Conservation (phyloP, 2,329 filamentous ascomycete species). For the Alternaria conjuncta region DNA sequence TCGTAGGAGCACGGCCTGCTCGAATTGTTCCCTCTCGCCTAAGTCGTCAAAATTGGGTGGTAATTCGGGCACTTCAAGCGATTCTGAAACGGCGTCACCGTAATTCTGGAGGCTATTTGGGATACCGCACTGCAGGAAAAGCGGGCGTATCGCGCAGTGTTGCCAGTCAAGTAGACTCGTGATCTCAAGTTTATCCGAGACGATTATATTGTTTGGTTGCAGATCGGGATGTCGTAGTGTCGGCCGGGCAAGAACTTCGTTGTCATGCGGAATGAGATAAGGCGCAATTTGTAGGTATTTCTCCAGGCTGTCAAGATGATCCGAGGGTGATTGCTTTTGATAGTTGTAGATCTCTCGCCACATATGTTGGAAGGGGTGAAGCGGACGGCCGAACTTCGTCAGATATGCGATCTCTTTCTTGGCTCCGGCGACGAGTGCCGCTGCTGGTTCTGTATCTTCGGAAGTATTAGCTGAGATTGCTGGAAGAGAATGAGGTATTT, state of each 20-base stretch:
- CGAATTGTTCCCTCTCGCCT: constrained; percentile 26
- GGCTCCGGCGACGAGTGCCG: constrained; percentile 37
- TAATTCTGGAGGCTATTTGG: constrained; percentile 52
- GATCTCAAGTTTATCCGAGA: constrained; percentile 41
- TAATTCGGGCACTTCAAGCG: constrained; percentile 26
- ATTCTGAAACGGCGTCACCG: constrained; percentile 38
- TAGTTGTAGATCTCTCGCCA: constrained; percentile 41
- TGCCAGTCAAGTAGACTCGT: constrained; percentile 49
- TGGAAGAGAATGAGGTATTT: background rate
- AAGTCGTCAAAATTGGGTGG: constrained; percentile 31
- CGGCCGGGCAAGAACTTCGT: constrained; percentile 20
- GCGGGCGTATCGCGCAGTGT: constrained; percentile 40
- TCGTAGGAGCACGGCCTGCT: constrained; percentile 36
- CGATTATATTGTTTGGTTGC: constrained; percentile 43
- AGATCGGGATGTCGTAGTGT: constrained; percentile 47
- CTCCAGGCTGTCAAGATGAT: constrained; percentile 36
- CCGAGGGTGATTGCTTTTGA: constrained; percentile 32
- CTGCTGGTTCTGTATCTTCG: constrained; percentile 31
- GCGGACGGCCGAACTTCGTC: constrained; percentile 32
- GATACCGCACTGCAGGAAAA: constrained; percentile 48
- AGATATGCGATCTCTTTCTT: constrained; percentile 44
- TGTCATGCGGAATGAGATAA: constrained; percentile 26
- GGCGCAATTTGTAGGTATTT: constrained; percentile 38
- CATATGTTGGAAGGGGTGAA: constrained; percentile 42
- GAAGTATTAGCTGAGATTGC: constrained; percentile 11